Evolutionary conservation across 2,329 filamentous ascomycete genomes (phyloP).

Genomic region (Thermoascus crustaceus): DNA sequence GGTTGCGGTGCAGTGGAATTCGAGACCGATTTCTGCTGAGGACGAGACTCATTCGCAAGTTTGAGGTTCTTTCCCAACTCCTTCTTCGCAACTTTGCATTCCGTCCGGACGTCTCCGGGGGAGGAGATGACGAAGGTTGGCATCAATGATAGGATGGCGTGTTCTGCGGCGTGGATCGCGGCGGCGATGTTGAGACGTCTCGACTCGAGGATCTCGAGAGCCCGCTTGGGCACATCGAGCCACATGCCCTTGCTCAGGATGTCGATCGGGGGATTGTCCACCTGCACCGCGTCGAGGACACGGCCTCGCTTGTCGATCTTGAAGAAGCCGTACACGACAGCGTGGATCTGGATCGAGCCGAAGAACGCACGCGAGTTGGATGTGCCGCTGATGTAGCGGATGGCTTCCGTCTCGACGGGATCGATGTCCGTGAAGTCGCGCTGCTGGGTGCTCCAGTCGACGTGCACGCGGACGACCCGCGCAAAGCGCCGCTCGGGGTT

Average conservation of each 20-base stretch:
- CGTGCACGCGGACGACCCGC: constrained; percentile 77
- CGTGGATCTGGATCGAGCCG: constrained; percentile 75
- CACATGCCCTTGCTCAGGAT: constrained; percentile 85
- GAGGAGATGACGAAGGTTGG: constrained; percentile 85
- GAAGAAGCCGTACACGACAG: constrained; percentile 93
- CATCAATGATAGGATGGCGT: constrained; percentile 77
- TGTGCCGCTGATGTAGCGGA: constrained; percentile 56
- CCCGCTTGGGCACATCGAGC: constrained; percentile 77
- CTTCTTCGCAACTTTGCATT: constrained; percentile 84
- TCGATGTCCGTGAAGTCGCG: constrained; percentile 92
- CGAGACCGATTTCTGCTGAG: too few relatives aligned
- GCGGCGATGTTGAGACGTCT: constrained; percentile 72
- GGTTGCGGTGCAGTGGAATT: too few relatives aligned
- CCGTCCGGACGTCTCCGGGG: constrained; percentile 85
- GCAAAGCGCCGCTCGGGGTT: constrained; percentile 72
- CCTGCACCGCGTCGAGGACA: constrained; percentile 83
- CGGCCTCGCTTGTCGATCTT: constrained; percentile 82
- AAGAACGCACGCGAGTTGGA: constrained; percentile 69
- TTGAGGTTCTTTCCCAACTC: constrained; percentile 62
- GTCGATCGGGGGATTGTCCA: constrained; percentile 87
- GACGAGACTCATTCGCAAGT: constrained; percentile 19
- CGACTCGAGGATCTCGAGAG: constrained; percentile 68
- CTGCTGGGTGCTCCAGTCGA: constrained; percentile 92
- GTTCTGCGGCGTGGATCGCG: constrained; percentile 89
- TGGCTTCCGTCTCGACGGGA: constrained; percentile 82